phyloP scores from a whole-genome alignment of 1,284 basidiomycete species.

The Leccinum ponderosum region DNA sequence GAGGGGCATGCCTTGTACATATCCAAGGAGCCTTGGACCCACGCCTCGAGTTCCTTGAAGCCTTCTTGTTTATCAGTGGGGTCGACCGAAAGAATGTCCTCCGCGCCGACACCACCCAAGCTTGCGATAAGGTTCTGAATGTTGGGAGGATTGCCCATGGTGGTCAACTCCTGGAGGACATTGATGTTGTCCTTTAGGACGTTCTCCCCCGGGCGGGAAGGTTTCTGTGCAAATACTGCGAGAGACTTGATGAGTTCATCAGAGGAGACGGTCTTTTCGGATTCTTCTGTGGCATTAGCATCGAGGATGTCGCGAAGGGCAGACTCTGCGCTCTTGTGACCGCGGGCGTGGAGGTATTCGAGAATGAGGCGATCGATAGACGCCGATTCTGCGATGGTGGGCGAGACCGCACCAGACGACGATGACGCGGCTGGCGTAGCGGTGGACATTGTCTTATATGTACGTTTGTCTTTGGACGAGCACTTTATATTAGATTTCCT shows the following conservation, averaged over 20 bases:
- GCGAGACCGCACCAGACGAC: slow-evolving; percentile 35
- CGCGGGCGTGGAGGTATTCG: slow-evolving; percentile 83
- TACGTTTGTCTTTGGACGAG: neutral
- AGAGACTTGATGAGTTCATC: slow-evolving; percentile 69
- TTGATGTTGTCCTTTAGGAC: slow-evolving; percentile 62
- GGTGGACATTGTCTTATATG: slow-evolving; percentile 41
- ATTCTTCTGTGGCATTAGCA: slow-evolving; percentile 50
- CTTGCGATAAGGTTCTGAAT: slow-evolving; percentile 76
- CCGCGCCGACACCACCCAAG: slow-evolving; percentile 74
- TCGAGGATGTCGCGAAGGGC: slow-evolving; percentile 68
- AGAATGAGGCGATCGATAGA: slow-evolving; percentile 67
- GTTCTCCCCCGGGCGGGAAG: slow-evolving; percentile 64
- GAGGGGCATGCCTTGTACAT: slow-evolving; percentile 69
- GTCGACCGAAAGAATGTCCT: slow-evolving; percentile 82
- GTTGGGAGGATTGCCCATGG: slow-evolving; percentile 64
- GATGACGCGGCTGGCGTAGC: slow-evolving; percentile 41
- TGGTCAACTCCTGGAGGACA: slow-evolving; percentile 64
- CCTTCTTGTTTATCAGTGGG: slow-evolving; percentile 89
- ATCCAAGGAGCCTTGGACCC: slow-evolving; percentile 89
- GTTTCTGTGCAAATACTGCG: slow-evolving; percentile 65
- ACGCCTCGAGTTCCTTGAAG: slow-evolving; percentile 86
- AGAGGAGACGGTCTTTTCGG: slow-evolving; percentile 48
- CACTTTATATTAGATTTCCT: neutral
- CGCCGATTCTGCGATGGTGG: slow-evolving; percentile 35
- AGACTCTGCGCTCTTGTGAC: slow-evolving; percentile 77